These are phyloP conservation scores for Picochlorum sp. DNA, from an alignment of 139 green algal genomes.

Conservation along the genomic window DNA sequence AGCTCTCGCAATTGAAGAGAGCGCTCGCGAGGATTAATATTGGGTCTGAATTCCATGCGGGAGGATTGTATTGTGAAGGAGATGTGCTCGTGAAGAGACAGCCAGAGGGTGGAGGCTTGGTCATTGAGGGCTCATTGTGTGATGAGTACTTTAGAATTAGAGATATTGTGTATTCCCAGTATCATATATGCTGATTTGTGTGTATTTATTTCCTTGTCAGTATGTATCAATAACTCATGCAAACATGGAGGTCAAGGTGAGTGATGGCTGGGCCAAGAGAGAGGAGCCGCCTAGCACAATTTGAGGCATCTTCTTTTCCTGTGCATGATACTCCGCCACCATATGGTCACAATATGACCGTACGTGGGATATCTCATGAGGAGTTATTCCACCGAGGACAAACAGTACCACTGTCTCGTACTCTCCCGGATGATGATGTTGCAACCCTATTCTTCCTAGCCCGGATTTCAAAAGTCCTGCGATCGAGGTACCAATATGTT, in stretches of 20 bases:
- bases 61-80: constrained; percentile 39
- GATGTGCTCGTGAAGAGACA: constrained; percentile 29
- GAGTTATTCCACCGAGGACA: constrained; percentile 45
- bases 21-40: constrained; percentile 46
- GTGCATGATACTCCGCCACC: neutral
- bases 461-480: constrained; percentile 42
- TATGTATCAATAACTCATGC: neutral
- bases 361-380: constrained; percentile 5
- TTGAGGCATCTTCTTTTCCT: neutral
- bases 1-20: constrained; percentile 49
- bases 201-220: too few species aligned
- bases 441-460: constrained; percentile 45
- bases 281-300: constrained; percentile 5
- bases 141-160: constrained; percentile 51
- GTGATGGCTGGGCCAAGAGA: neutral
- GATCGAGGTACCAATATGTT: constrained; percentile 31
- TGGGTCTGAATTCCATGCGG: constrained; percentile 37
- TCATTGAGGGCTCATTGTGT: constrained; percentile 50
- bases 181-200: constrained; percentile 46
- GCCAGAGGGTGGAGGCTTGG: constrained; percentile 30
- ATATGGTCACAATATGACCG: neutral
- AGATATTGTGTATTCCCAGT: constrained; percentile 64
- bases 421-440: constrained; percentile 31
- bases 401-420: constrained; percentile 47
- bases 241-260: constrained; percentile 5